phyloP scores from a whole-genome alignment of 768 basidiomycete species.

The Naganishia antarctica region DNA sequence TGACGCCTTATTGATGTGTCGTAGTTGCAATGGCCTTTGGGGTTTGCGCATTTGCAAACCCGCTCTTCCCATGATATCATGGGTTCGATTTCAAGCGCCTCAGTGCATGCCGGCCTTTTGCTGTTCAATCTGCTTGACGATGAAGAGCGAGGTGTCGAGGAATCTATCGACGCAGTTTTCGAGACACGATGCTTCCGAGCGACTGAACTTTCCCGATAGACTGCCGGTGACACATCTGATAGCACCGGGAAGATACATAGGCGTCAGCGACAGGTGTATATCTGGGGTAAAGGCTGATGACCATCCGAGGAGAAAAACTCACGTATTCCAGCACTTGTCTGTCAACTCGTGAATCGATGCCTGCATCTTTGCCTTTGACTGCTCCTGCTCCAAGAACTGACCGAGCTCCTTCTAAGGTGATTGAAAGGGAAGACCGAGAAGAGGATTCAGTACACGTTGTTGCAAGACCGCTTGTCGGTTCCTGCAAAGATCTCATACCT shows the following conservation, averaged over 20 bases:
- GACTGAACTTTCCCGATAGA: constrained; percentile 25
- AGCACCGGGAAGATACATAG: background rate
- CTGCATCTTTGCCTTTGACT: constrained; percentile 69
- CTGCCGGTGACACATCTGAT: constrained; percentile 27
- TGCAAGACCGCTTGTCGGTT: no score
- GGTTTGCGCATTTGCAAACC: no score
- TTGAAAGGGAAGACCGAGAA: background rate
- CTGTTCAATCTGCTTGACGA: constrained; percentile 62
- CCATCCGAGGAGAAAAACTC: constrained; percentile 45
- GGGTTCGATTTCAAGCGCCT: background rate
- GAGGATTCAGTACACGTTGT: background rate
- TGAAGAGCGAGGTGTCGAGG: constrained; percentile 75
- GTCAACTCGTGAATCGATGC: constrained; percentile 69
- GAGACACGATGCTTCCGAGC: constrained; percentile 70
- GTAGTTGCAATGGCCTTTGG: no score
- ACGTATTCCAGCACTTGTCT: constrained; percentile 90
- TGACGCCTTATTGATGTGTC: no score
- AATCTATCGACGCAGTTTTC: constrained; percentile 88
- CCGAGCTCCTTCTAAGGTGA: constrained; percentile 71
- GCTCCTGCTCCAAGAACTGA: constrained; percentile 72
- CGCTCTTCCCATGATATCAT: no score
- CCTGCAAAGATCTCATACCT: constrained; percentile 37
- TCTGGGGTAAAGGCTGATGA: background rate
- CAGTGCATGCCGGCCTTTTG: constrained; percentile 35
- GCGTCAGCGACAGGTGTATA: background rate